Evolutionary conservation across 495 filamentous ascomycete genomes (phyloP).

Genomic region (Talaromyces borbonicus): DNA sequence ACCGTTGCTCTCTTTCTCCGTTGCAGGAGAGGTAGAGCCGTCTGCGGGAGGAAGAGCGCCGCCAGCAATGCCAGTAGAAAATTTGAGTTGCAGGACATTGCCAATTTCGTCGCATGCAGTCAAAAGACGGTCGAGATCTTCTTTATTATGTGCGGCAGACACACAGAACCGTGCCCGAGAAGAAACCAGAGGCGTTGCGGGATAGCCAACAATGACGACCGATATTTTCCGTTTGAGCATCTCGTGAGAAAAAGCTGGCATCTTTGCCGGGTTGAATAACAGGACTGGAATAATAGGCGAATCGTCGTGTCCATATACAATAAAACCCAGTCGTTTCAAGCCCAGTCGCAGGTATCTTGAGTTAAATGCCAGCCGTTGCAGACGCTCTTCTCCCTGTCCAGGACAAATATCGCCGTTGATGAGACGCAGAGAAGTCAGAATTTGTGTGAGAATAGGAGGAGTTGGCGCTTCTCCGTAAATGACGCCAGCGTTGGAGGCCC

Average conservation of each 20-base stretch:
- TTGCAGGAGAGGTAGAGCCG: slow-evolving; percentile 55
- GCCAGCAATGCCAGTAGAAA: slow-evolving; percentile 86
- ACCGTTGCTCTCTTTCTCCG: slow-evolving; percentile 49
- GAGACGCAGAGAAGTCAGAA: slow-evolving; percentile 69
- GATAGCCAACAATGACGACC: slow-evolving; percentile 96
- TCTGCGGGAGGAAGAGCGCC: slow-evolving; percentile 66
- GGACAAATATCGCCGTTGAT: slow-evolving; percentile 81
- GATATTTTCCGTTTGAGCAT: slow-evolving; percentile 97
- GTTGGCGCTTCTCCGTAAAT: slow-evolving; percentile 82
- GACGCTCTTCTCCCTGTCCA: slow-evolving; percentile 89
- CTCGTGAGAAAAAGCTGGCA: slow-evolving; percentile 95
- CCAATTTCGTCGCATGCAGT: slow-evolving; percentile 88
- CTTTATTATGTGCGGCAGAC: slow-evolving; percentile 93
- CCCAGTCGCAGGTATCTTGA: slow-evolving; percentile 94
- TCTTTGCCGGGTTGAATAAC: slow-evolving; percentile 94
- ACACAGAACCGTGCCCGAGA: slow-evolving; percentile 94
- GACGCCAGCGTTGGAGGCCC: slow-evolving; percentile 73
- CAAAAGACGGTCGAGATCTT: slow-evolving; percentile 87
- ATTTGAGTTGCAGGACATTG: slow-evolving; percentile 87
- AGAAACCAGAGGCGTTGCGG: slow-evolving; percentile 90
- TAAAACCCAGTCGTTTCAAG: slow-evolving; percentile 92
- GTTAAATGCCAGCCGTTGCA: slow-evolving; percentile 96
- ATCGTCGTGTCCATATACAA: slow-evolving; percentile 94
- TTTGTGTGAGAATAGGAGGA: slow-evolving; percentile 82
- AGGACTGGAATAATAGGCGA: slow-evolving; percentile 91